phyloP scores from a whole-genome alignment of 1,284 basidiomycete species.

The Leccinum insolens region DNA sequence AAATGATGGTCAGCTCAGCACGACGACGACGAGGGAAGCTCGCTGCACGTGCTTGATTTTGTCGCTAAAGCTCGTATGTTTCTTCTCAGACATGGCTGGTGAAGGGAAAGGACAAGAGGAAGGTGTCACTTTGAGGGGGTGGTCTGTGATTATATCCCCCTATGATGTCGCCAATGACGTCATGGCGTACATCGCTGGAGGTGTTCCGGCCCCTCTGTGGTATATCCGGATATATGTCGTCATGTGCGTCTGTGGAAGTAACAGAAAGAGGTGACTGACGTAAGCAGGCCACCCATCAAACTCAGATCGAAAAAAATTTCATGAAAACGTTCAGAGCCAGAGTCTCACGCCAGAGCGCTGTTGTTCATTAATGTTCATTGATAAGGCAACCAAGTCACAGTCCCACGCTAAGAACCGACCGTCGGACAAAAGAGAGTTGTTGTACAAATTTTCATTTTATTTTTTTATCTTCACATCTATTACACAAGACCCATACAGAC shows the following conservation, averaged over 20 bases:
- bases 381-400: neutral
- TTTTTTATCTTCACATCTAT: conserved; percentile 19
- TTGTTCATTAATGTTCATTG: neutral
- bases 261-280: neutral
- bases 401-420: neutral
- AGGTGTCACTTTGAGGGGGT: neutral
- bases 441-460: conserved; percentile 14
- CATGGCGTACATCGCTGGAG: conserved; percentile 11
- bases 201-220: conserved; percentile 13
- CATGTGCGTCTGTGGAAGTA: conserved; percentile 17
- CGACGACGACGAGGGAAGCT: neutral
- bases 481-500: conserved; percentile 17
- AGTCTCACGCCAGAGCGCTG: neutral
- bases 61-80: conserved; percentile 5
- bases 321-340: too few relatives aligned
- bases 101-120: neutral
- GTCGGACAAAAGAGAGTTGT: neutral
- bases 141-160: neutral
- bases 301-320: neutral
- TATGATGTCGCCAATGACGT: conserved; percentile 23
- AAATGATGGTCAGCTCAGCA: neutral
- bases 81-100: conserved; percentile 7
- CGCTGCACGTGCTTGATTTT: conserved; percentile 25
- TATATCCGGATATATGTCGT: conserved; percentile 17
- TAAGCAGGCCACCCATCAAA: neutral